Percentiles rank a stretch among this genome's conserved stretches.
Evolutionary conservation across 2,329 filamentous ascomycete genomes (phyloP).

Genomic region (Neonectria ditissima): DNA sequence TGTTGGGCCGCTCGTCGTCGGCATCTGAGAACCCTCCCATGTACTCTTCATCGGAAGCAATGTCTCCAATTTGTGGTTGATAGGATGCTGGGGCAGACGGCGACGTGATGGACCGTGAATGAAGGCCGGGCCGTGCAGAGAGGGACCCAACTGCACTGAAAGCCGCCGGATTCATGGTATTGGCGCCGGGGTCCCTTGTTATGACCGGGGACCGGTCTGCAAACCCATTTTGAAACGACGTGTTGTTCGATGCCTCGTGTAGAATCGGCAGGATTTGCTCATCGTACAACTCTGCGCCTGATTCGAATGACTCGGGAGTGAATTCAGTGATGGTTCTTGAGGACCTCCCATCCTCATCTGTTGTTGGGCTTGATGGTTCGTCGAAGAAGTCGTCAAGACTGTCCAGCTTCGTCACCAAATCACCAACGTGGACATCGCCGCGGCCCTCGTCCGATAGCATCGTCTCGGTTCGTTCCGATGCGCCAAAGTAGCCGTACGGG

Average conservation of each 20-base stretch:
- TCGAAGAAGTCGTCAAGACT: slow-evolving; percentile 87
- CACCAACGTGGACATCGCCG: slow-evolving; percentile 75
- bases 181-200: slow-evolving; percentile 70
- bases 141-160: slow-evolving; percentile 58
- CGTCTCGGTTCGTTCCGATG: slow-evolving; percentile 81
- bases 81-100: slow-evolving; percentile 72
- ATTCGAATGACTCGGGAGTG: slow-evolving; percentile 74
- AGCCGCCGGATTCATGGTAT: slow-evolving; percentile 72
- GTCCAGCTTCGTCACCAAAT: slow-evolving; percentile 83
- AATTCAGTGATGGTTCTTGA: slow-evolving; percentile 74
- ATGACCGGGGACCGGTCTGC: slow-evolving; percentile 75
- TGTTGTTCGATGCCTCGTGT: slow-evolving; percentile 83
- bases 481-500: slow-evolving; percentile 81
- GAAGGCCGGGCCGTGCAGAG: slow-evolving; percentile 73
- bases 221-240: slow-evolving; percentile 90
- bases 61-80: slow-evolving; percentile 67
- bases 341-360: slow-evolving; percentile 69
- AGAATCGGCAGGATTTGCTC: slow-evolving; percentile 92
- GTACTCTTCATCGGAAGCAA: slow-evolving; percentile 82
- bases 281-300: slow-evolving; percentile 87
- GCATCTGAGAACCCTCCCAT: slow-evolving; percentile 83
- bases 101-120: slow-evolving; percentile 86
- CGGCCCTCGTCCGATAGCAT: slow-evolving; percentile 91
- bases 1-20: slow-evolving; percentile 67
- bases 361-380: slow-evolving; percentile 71